Evolutionary conservation across 176 grass and related monocot genomes (phyloP), one percentile per base, ranked within the genome.

Genomic region (Puccinellia tenuiflora): DNA sequence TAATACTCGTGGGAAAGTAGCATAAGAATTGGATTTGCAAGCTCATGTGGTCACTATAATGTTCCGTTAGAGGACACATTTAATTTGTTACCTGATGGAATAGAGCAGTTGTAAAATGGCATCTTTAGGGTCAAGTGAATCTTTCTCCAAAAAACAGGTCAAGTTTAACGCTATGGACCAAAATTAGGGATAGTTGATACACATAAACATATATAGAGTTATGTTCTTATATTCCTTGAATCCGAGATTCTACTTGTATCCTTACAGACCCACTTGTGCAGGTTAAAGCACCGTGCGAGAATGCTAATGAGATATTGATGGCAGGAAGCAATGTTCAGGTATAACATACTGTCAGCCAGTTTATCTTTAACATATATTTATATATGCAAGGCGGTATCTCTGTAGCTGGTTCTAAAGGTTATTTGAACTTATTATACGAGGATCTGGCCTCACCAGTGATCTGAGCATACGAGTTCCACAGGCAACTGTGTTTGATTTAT

Each of bases 321-420:
- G 88, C 88, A 84, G 96, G 95, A 88, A 95, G 92, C 83, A 98
- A 98, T 61, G 96, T 98, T 46, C 96, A 97, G 88, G 95, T 98
- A 92, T 52, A 2, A 1, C 59, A 73, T 63, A 62, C 73, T 66
- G 64, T 28, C 63, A 26, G 71, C 54, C 53, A 45, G 45, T 38
- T 34, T 72, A 82, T 77, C 43, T 78, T 86, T 71, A 29, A 22
- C 30, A 16, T 61, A 29, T 61, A 5, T 5, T 20, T 38, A 46
- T 54, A 69, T 39, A 51, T 29, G 9, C 25, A 0, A 7, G 9
- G 33, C 8, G 22, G 28, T 29, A 67, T 42, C 30, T 76, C 21
- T 70, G 8, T 53, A 61, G 24, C 25, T 64, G 45, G 2, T 33
- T 72, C 71, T 1, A 29, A 54, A n/a, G 18, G 33, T 48, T 82